Conservation (phyloP, 257 asterid genomes). For the Ajuga chamaepitys region DNA sequence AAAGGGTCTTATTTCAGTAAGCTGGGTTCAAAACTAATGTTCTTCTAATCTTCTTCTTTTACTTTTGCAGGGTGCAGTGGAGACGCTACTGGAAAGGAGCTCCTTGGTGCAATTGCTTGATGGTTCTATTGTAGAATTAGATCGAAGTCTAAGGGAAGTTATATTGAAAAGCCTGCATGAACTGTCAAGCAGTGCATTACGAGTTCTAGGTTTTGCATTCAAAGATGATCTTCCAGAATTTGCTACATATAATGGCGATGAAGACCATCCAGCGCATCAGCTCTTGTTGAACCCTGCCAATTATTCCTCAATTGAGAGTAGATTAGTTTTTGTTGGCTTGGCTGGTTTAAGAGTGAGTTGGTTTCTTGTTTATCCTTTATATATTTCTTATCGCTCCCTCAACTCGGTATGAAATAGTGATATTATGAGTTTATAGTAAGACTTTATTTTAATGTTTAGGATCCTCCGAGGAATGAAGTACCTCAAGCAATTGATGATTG, state of each 20-base stretch:
- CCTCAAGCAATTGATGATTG: conserved; percentile 91
- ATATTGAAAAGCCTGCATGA: conserved; percentile 65
- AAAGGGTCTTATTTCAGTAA: neutral
- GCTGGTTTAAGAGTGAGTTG: conserved; percentile 88
- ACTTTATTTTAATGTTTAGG: conserved; percentile 35
- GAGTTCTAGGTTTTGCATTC: conserved; percentile 95
- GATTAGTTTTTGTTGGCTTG: conserved; percentile 81
- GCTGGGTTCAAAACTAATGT: neutral
- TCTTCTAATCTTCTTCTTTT: neutral
- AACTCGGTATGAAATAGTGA: neutral
- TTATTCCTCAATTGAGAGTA: conserved; percentile 85
- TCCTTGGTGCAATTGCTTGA: conserved; percentile 68
- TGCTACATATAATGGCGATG: conserved; percentile 75
- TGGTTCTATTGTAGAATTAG: conserved; percentile 68
- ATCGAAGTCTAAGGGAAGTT: conserved; percentile 35
- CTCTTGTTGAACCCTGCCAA: conserved; percentile 75
- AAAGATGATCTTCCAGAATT: conserved; percentile 63
- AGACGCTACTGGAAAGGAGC: conserved; percentile 87
- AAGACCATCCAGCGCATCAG: conserved; percentile 92
- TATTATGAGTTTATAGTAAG: neutral
- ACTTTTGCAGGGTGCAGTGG: conserved; percentile 90
- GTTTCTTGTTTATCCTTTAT: neutral
- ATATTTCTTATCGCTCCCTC: neutral
- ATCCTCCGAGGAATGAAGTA: conserved; percentile 97
- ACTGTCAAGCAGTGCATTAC: conserved; percentile 79